These are phyloP conservation scores for Epithemia pelagica DNA, from an alignment of 108 stramenopile species.

Conservation along the genomic window DNA sequence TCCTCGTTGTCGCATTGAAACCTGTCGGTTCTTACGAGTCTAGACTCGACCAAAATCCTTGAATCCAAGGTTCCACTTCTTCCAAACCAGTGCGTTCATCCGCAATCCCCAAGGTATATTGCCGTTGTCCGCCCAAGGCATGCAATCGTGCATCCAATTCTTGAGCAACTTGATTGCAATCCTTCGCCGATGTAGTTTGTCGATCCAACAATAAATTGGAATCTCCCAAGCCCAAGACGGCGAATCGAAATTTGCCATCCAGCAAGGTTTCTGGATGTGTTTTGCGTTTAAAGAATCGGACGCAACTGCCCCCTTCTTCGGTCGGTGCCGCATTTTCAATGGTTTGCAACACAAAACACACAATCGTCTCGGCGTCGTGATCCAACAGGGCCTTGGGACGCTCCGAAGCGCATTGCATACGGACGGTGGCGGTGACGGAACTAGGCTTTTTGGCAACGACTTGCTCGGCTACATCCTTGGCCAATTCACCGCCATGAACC, in stretches of 20 bases:
- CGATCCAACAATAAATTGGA: slow-evolving; percentile 41
- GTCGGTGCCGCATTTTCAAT: slow-evolving; percentile 38
- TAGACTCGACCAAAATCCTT: slow-evolving; percentile 20
- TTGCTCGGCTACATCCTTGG: slow-evolving; percentile 31
- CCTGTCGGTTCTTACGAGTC: no score
- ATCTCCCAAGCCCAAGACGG: slow-evolving; percentile 36
- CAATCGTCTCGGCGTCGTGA: slow-evolving; percentile 7
- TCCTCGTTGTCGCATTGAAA: no score
- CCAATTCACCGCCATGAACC: slow-evolving; percentile 34
- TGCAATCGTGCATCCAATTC: slow-evolving; percentile 22
- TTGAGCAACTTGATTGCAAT: slow-evolving; percentile 41
- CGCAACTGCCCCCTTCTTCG: slow-evolving; percentile 29
- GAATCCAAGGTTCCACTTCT: slow-evolving; percentile 46
- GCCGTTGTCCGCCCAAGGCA: slow-evolving; percentile 18
- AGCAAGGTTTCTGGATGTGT: slow-evolving; percentile 29
- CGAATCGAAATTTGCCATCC: slow-evolving; percentile 11
- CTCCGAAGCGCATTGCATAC: slow-evolving; percentile 20
- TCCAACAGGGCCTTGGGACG: slow-evolving; percentile 22
- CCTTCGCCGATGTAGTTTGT: slow-evolving; percentile 38
- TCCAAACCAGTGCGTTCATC: slow-evolving; percentile 37
- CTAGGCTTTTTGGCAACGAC: slow-evolving; percentile 12
- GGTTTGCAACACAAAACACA: slow-evolving; percentile 36
- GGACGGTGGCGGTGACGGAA: not conserved
- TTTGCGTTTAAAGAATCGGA: slow-evolving; percentile 47
- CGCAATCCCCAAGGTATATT: slow-evolving; percentile 20